Base-by-base conservation (phyloP, 208 protist species). In the Trypanosoma vivax region DNA sequence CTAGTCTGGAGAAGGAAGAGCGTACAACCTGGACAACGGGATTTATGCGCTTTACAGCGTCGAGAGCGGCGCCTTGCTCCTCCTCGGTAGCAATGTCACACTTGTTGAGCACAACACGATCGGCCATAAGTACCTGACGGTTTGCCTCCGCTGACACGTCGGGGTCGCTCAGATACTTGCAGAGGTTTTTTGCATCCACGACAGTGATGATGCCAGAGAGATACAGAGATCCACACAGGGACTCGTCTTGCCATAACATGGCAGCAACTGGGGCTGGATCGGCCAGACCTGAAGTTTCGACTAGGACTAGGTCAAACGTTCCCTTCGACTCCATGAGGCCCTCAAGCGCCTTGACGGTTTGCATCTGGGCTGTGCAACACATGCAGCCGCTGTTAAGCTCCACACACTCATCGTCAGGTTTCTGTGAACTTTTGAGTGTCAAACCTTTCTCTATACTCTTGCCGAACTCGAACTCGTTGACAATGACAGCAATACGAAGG, bases 371-470 rank as follows among this genome's bases (percentile, higher is more conserved):
- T 1, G 86, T 95, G 76, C 96, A 98, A 63, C 93, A 97, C 63
- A 97, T 90, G 72, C 94, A 97, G 5, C 96, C 96, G 55, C 98
- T 98, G 35, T 83, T 83, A 34, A 97, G 67, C 73, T 98, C 95
- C 14, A 98, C 52, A 84, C 92, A 97, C 70, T 98, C 93, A 47
- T 97, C 90, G 48, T 95, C 95, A 19, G 76, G 57, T 59, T 97
- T 92, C 40, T 95, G 80, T 2, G 88, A 90, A 57, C 82, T 91
- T 37, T 88, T 94, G 25, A 96, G 50, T 3, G 87, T 81, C 24
- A 97, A 56, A n/a, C 80, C 82, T 59, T 95, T 90, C 58, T 97
- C 87, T 52, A 96, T 93, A 1, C 80, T 80, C 60, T 82, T 88
- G 45, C 88, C 88, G 59, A 93, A 91, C 60, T 92, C 88, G 50